Evolutionary conservation across 768 basidiomycete genomes (phyloP).

Genomic region (Phylloporus sp.): DNA sequence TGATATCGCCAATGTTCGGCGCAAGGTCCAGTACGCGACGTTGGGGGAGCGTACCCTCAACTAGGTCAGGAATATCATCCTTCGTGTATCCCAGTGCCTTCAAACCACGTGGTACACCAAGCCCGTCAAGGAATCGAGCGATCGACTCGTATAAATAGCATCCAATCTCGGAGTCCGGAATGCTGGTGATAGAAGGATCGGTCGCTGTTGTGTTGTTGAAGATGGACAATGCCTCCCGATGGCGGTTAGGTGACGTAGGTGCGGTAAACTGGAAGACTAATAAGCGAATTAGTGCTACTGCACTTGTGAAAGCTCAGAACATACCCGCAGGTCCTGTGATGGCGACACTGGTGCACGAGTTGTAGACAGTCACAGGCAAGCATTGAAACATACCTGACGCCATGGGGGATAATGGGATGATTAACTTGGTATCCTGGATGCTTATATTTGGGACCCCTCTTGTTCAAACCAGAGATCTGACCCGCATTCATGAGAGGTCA

Average conservation of each 20-base stretch:
- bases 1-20: conserved; percentile 81
- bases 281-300: neutral
- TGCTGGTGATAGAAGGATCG: conserved; percentile 65
- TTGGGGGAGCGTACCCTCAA: conserved; percentile 91
- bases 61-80: conserved; percentile 67
- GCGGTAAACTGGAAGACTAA: conserved; percentile 93
- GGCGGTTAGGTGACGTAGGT: conserved; percentile 87
- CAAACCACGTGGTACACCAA: conserved; percentile 83
- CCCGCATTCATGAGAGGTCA: neutral
- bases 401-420: conserved; percentile 91
- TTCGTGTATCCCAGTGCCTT: conserved; percentile 74
- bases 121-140: conserved; percentile 78
- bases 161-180: conserved; percentile 79
- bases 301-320: conserved; percentile 13
- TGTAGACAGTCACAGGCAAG: neutral
- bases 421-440: conserved; percentile 87
- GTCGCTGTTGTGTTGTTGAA: conserved; percentile 66
- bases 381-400: conserved; percentile 53
- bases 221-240: conserved; percentile 83
- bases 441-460: conserved; percentile 87
- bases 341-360: conserved; percentile 55
- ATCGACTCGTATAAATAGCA: conserved; percentile 79
- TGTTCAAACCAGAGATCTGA: conserved; percentile 91
- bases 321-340: conserved; percentile 82
- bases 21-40: conserved; percentile 89